Conservation (phyloP, 1,284 basidiomycete species). For the Grifola frondosa region DNA sequence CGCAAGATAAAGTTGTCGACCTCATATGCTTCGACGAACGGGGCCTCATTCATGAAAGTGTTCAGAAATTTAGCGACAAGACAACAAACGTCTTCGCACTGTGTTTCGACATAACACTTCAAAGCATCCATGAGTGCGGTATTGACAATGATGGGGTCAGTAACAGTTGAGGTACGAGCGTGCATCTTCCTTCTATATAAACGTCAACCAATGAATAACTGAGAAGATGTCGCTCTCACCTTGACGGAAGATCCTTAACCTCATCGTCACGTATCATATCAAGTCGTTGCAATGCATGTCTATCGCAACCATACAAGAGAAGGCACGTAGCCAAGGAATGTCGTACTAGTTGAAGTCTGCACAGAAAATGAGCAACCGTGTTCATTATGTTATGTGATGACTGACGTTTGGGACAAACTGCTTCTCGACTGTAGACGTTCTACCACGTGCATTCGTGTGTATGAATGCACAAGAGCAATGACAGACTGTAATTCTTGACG, state of each 20-base stretch:
- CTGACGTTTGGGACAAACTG: conserved; percentile 19
- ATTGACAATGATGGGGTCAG: conserved; percentile 60
- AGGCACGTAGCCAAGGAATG: conserved; percentile 58
- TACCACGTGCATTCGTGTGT: conserved; percentile 40
- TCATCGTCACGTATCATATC: conserved; percentile 50
- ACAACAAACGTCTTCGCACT: conserved; percentile 50
- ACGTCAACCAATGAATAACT: neutral
- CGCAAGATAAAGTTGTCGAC: conserved; percentile 68
- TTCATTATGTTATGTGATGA: conserved; percentile 33
- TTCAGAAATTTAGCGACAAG: conserved; percentile 64
- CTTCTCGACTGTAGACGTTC: conserved; percentile 31
- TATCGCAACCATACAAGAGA: conserved; percentile 63
- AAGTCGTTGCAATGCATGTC: conserved; percentile 40
- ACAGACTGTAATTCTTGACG: conserved; percentile 55
- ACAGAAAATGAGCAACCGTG: neutral
- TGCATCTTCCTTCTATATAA: conserved; percentile 47
- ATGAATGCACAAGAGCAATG: conserved; percentile 48
- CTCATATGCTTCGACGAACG: conserved; percentile 60
- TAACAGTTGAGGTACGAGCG: conserved; percentile 39
- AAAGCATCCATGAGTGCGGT: conserved; percentile 51
- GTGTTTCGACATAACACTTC: conserved; percentile 48
- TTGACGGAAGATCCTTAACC: conserved; percentile 49
- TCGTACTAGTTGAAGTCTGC: conserved; percentile 47
- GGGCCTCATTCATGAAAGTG: conserved; percentile 55
- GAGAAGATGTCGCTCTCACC: conserved; percentile 36